Evolutionary conservation across 2,329 filamentous ascomycete species (phyloP).

Genomic region (Clonostachys byssicola): DNA sequence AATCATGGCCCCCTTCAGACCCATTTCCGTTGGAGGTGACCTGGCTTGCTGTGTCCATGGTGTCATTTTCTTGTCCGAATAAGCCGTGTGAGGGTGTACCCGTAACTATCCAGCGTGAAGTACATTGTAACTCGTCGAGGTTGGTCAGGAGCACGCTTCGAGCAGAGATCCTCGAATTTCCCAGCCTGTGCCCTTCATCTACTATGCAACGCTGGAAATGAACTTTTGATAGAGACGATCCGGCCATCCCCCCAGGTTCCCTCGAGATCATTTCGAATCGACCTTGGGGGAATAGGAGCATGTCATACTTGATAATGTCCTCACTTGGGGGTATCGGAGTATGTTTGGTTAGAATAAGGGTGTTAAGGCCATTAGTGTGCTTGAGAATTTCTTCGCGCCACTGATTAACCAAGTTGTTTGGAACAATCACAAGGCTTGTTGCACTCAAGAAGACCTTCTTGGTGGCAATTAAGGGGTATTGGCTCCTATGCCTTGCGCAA

Average conservation of each 20-base stretch:
- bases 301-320: slow-evolving; percentile 63
- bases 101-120: slow-evolving; percentile 83
- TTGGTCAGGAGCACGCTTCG: slow-evolving; percentile 52
- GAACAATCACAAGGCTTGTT: slow-evolving; percentile 74
- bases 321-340: slow-evolving; percentile 51
- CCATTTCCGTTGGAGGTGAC: background rate
- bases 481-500: slow-evolving; percentile 8
- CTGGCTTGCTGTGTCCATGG: background rate
- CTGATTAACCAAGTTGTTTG: slow-evolving; percentile 77
- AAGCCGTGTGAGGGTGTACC: slow-evolving; percentile 85
- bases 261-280: slow-evolving; percentile 61
- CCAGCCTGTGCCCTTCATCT: slow-evolving; percentile 86
- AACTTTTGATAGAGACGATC: slow-evolving; percentile 63
- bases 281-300: slow-evolving; percentile 72
- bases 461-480: slow-evolving; percentile 17
- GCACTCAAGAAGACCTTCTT: slow-evolving; percentile 59
- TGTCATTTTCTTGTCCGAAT: slow-evolving; percentile 46
- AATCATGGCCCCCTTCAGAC: slow-evolving; percentile 16
- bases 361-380: slow-evolving; percentile 64
- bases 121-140: slow-evolving; percentile 53
- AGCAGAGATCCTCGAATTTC: slow-evolving; percentile 51
- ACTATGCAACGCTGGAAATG: slow-evolving; percentile 88
- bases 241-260: slow-evolving; percentile 20
- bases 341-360: slow-evolving; percentile 57
- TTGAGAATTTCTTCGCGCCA: slow-evolving; percentile 79